phyloP scores from a whole-genome alignment of 108 stramenopile species.

The Mediolabrus comicus region DNA sequence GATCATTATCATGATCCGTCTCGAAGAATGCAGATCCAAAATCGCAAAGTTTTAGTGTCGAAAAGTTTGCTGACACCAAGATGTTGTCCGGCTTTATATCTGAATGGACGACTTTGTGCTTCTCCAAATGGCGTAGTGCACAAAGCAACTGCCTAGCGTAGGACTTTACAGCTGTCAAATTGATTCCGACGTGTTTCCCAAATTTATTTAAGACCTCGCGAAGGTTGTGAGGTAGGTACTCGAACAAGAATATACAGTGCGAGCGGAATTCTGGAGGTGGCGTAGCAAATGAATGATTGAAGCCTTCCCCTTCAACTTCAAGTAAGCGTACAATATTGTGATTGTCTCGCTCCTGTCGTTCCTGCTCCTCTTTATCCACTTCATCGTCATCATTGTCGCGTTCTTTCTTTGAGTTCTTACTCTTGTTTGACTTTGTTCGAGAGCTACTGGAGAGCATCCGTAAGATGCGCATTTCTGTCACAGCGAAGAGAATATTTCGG shows the following conservation, averaged over 20 bases:
- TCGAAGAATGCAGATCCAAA: conserved; percentile 94
- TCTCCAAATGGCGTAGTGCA: conserved; percentile 84
- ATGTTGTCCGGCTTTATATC: conserved; percentile 99
- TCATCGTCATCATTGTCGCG: conserved; percentile 41
- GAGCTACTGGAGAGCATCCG: conserved; percentile 38
- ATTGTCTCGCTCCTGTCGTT: conserved; percentile 40
- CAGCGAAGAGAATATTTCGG: no score
- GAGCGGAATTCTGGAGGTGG: conserved; percentile 65
- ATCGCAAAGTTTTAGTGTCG: conserved; percentile 87
- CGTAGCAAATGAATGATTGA: conserved; percentile 20
- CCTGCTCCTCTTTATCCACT: conserved; percentile 46
- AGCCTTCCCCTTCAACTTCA: conserved; percentile 36
- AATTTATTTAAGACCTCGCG: conserved; percentile 88
- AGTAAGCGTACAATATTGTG: conserved; percentile 72
- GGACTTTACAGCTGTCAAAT: conserved; percentile 83
- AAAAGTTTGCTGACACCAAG: conserved; percentile 85
- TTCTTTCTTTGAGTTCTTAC: conserved; percentile 1
- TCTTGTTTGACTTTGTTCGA: conserved; percentile 7
- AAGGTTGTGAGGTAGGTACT: conserved; percentile 82
- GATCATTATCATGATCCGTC: conserved; percentile 72
- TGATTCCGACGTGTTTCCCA: conserved; percentile 92
- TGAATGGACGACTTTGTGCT: conserved; percentile 90
- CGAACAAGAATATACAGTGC: conserved; percentile 86
- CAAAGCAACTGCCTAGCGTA: conserved; percentile 91
- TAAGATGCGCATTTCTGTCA: conserved; percentile 77